Evolutionary conservation across 768 basidiomycete species (phyloP).

Genomic region (Kwoniella dejecticola): DNA sequence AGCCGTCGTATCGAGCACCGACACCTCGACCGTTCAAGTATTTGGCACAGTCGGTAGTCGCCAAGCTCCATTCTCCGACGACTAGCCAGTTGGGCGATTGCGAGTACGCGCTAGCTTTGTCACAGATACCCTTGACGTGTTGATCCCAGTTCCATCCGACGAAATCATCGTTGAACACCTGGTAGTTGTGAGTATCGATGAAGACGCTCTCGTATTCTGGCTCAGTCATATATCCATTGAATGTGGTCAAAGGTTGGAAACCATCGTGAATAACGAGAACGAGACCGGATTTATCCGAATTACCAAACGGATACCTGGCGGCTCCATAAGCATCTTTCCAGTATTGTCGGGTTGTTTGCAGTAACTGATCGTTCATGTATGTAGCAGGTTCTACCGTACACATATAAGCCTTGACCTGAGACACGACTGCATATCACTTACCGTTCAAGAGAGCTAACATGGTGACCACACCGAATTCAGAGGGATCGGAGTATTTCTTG

Average conservation of each 20-base stretch:
- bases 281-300: slow-evolving; percentile 31
- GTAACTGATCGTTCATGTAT: slow-evolving; percentile 37
- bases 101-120: slow-evolving; percentile 25
- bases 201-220: slow-evolving; percentile 48
- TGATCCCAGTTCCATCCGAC: slow-evolving; percentile 37
- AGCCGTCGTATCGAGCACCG: slow-evolving; percentile 55
- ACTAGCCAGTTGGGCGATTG: slow-evolving; percentile 52
- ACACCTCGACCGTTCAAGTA: slow-evolving; percentile 52
- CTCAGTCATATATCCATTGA: slow-evolving; percentile 45
- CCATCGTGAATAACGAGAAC: slow-evolving; percentile 50
- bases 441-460: slow-evolving; percentile 50
- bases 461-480: slow-evolving; percentile 52
- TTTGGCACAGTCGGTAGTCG: slow-evolving; percentile 54
- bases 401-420: slow-evolving; percentile 15
- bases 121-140: slow-evolving; percentile 42
- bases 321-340: slow-evolving; percentile 54
- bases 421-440: not conserved
- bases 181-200: slow-evolving; percentile 55
- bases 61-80: slow-evolving; percentile 55
- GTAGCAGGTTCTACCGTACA: slow-evolving; percentile 48
- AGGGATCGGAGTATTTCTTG: slow-evolving; percentile 47
- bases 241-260: slow-evolving; percentile 43
- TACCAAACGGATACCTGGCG: slow-evolving; percentile 48
- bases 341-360: slow-evolving; percentile 43
- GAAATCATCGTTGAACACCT: slow-evolving; percentile 48